Evolutionary conservation across 345 rosid genomes (phyloP).

Genomic region (Schrenkiella parvula): DNA sequence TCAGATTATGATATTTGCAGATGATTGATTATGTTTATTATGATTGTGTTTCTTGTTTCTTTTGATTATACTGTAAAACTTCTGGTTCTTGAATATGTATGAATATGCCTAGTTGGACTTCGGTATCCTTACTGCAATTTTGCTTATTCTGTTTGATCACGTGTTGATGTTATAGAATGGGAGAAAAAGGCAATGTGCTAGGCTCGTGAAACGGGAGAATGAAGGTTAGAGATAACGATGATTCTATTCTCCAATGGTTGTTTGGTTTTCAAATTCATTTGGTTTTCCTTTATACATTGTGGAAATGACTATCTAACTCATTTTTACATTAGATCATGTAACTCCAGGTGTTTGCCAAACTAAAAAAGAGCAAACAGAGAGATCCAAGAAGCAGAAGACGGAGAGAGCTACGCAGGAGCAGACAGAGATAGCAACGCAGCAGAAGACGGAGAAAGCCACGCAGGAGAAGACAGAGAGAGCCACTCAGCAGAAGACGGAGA

Average conservation of each 20-base stretch:
- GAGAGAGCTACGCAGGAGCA: too few species aligned
- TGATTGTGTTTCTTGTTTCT: not conserved
- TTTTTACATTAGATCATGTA: not conserved
- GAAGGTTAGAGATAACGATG: slow-evolving; percentile 15
- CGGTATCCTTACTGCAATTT: not conserved
- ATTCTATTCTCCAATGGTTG: not conserved
- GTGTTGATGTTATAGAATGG: slow-evolving; percentile 15
- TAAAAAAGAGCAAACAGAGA: not conserved
- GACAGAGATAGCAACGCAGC: too few species aligned
- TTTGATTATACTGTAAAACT: not conserved
- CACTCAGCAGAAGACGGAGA: not conserved
- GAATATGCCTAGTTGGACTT: not conserved
- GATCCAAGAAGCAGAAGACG: slow-evolving; percentile 21
- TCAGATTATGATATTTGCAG: not conserved
- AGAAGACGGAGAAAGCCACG: too few species aligned
- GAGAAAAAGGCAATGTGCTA: slow-evolving; percentile 2
- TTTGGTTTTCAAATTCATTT: not conserved
- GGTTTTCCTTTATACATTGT: not conserved
- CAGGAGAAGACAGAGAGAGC: not conserved
- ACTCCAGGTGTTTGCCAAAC: not conserved
- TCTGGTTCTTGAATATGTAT: not conserved
- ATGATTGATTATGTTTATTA: not conserved
- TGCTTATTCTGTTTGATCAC: not conserved
- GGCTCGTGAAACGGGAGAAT: not conserved
- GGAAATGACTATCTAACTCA: not conserved